Conservation (phyloP, 116 monocot species). For the Trichopus zeylanicus region DNA sequence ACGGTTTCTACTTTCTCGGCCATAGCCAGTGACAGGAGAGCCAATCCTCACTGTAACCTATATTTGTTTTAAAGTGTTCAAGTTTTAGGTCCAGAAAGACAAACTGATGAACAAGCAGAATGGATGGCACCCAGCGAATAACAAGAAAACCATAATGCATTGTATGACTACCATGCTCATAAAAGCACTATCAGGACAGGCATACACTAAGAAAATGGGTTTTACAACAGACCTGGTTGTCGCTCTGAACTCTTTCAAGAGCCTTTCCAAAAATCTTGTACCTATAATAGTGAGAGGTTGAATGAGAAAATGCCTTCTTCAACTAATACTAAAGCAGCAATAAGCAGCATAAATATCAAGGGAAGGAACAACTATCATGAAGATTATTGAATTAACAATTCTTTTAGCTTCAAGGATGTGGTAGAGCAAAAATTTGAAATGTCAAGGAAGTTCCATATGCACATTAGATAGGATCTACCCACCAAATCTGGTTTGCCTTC, state of each 20-base stretch:
- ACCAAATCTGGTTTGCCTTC: too few relatives aligned
- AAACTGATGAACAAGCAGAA: background rate
- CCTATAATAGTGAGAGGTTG: slow-evolving; percentile 25
- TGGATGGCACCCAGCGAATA: too few relatives aligned
- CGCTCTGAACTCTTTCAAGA: slow-evolving; percentile 81
- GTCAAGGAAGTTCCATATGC: too few relatives aligned
- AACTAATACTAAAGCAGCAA: background rate
- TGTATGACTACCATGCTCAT: background rate
- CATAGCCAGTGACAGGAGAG: slow-evolving; percentile 94
- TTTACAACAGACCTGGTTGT: slow-evolving; percentile 61
- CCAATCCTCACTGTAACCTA: slow-evolving; percentile 96
- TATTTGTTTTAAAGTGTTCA: background rate
- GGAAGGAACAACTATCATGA: too few relatives aligned
- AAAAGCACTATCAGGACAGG: background rate
- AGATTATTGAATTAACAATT: too few relatives aligned
- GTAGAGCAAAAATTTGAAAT: too few relatives aligned
- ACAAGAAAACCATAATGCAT: background rate
- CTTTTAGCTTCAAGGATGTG: too few relatives aligned
- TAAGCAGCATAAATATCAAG: background rate
- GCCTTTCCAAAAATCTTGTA: slow-evolving; percentile 99
- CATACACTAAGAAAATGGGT: background rate
- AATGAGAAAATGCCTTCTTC: background rate
- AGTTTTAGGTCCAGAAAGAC: background rate
- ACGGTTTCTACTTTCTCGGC: slow-evolving; percentile 93
- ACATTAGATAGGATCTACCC: too few relatives aligned